Percentiles rank a stretch among this genome's conserved stretches.
phyloP scores from a whole-genome alignment of 257 asterid species.

The Gentiana straminea region DNA sequence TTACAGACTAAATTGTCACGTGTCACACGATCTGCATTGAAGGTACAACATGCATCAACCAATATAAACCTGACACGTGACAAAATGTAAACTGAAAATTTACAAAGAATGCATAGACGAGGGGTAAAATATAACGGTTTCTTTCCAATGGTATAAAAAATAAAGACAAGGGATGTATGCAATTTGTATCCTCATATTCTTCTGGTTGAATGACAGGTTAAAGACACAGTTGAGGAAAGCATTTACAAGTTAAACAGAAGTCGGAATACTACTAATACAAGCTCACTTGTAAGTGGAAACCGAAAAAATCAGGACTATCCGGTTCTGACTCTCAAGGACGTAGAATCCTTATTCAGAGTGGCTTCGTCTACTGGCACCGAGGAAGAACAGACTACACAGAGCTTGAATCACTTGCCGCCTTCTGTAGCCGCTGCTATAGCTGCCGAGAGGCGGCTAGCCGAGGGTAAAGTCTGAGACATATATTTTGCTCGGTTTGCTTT shows the following conservation, averaged over 20 bases:
- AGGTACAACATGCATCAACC: too few relatives aligned
- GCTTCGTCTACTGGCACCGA: conserved; percentile 27
- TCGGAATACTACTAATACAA: conserved; percentile 48
- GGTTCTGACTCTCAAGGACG: conserved; percentile 63
- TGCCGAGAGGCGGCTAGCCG: conserved; percentile 73
- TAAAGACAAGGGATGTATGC: too few relatives aligned
- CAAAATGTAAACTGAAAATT: too few relatives aligned
- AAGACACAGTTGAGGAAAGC: conserved; percentile 87
- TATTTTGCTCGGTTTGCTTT: too few relatives aligned
- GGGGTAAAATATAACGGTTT: too few relatives aligned
- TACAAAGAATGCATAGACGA: too few relatives aligned
- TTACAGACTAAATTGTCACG: too few relatives aligned
- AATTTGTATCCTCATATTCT: not conserved
- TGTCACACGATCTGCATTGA: too few relatives aligned
- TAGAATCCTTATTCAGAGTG: conserved; percentile 71
- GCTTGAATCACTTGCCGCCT: conserved; percentile 74
- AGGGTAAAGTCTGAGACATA: conserved; percentile 12
- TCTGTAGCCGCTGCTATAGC: conserved; percentile 89
- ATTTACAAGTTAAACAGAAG: conserved; percentile 72
- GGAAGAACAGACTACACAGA: conserved; percentile 21
- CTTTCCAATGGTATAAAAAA: too few relatives aligned
- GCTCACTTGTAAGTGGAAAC: conserved; percentile 76
- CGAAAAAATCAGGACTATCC: conserved; percentile 89
- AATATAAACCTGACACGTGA: too few relatives aligned
- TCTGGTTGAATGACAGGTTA: conserved; percentile 44